phyloP scores from a whole-genome alignment of 768 basidiomycete genomes.

The Auriculariales sp. region DNA sequence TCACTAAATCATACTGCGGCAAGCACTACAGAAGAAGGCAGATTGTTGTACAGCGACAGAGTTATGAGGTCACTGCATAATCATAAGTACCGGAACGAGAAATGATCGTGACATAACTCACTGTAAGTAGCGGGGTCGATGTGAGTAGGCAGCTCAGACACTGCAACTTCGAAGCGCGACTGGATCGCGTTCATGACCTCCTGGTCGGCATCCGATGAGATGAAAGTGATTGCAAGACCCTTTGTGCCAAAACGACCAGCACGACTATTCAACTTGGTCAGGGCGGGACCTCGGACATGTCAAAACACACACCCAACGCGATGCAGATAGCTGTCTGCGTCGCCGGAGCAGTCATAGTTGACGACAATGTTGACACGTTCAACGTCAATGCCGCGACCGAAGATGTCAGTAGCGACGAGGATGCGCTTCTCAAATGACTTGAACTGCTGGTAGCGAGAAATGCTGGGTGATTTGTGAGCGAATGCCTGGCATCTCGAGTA shows the following conservation, averaged over 20 bases:
- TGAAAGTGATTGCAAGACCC: constrained; percentile 95
- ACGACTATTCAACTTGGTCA: constrained; percentile 37
- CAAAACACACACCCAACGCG: constrained; percentile 61
- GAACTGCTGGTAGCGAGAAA: constrained; percentile 91
- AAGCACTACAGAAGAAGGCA: constrained; percentile 4
- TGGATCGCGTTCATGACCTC: constrained; percentile 94
- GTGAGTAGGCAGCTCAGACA: constrained; percentile 85
- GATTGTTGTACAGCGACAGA: not conserved
- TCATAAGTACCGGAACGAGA: not conserved
- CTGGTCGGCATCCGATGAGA: constrained; percentile 81
- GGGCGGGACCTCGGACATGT: not conserved
- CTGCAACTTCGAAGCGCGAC: constrained; percentile 91
- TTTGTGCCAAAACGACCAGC: constrained; percentile 99
- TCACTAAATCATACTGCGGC: not conserved
- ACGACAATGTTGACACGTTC: constrained; percentile 99
- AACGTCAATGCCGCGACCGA: constrained; percentile 98
- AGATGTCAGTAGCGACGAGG: constrained; percentile 96
- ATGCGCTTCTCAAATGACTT: constrained; percentile 99
- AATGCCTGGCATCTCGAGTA: not conserved
- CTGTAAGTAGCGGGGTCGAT: constrained; percentile 94
- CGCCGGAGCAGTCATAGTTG: constrained; percentile 95
- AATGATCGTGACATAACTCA: constrained; percentile 30
- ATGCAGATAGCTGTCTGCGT: constrained; percentile 97
- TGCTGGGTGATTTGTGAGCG: constrained; percentile 30
- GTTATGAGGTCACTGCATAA: constrained; percentile 25